A percentile compares a stretch with the other conserved stretches of the same genome.
These are phyloP conservation scores for Durio zibethinus DNA, from an alignment of 345 rosid genomes.

Conservation along the genomic window DNA sequence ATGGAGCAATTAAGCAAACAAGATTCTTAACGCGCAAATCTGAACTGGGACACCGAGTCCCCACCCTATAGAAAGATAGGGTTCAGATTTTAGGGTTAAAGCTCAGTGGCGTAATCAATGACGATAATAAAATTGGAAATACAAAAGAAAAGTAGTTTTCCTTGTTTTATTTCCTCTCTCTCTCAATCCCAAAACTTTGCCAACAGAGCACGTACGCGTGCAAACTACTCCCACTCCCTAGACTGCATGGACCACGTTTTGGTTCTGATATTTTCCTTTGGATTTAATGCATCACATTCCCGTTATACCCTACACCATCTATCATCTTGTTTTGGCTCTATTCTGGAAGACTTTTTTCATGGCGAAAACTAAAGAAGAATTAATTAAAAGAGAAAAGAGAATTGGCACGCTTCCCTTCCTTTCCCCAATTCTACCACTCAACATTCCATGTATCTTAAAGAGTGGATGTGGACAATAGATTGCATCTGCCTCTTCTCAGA, in stretches of 20 bases:
- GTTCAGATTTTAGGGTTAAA: not conserved
- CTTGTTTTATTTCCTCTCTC: not conserved
- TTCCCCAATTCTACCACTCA: not conserved
- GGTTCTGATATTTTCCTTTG: constrained; percentile 6
- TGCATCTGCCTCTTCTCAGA: not conserved
- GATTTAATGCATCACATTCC: constrained; percentile 26
- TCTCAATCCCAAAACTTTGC: not conserved
- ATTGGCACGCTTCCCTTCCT: not conserved
- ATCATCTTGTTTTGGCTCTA: constrained; percentile 12
- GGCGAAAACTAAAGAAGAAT: not conserved
- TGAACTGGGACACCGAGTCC: not conserved
- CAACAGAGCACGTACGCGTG: constrained; percentile 30
- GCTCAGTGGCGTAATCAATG: not conserved
- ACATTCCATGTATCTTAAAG: not conserved
- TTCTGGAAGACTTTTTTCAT: not conserved
- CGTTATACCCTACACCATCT: constrained; percentile 21
- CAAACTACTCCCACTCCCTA: constrained; percentile 26
- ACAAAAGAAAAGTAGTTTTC: not conserved
- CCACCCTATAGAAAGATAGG: not conserved
- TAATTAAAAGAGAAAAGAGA: not conserved
- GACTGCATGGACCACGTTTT: constrained; percentile 43
- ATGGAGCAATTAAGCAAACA: not conserved
- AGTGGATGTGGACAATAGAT: constrained; percentile 10
- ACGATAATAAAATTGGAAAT: not conserved
- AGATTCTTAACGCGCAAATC: not conserved